These are phyloP conservation scores for Triticum aestivum DNA, from an alignment of 176 grass and related monocot species.

Conservation along the genomic window DNA sequence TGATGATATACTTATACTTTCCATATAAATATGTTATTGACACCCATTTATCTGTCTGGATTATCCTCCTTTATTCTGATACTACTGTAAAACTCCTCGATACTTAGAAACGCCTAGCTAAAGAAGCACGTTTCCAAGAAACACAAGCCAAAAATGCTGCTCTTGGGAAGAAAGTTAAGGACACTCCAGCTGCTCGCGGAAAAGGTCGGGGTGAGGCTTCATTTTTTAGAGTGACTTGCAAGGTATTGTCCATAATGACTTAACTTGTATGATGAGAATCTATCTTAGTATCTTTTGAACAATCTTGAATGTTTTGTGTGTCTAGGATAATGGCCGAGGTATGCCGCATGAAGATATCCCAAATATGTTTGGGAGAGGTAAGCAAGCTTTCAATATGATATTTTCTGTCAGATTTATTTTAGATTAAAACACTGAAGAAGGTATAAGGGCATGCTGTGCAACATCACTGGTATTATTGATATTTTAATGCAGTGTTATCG, in stretches of 20 bases:
- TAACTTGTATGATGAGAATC: conserved; percentile 10
- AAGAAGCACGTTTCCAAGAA: conserved; percentile 93
- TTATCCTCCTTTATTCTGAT: conserved; percentile 23
- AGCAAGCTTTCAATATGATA: conserved; percentile 30
- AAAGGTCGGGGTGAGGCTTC: conserved; percentile 85
- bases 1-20: background rate
- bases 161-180: conserved; percentile 87
- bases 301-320: background rate
- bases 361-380: conserved; percentile 98
- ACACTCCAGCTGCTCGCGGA: conserved; percentile 49
- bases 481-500: conserved; percentile 78
- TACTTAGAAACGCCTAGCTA: conserved; percentile 83
- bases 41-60: background rate
- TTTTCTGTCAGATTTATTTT: background rate
- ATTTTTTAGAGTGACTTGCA: conserved; percentile 94
- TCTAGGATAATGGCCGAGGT: conserved; percentile 90
- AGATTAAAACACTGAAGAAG: background rate
- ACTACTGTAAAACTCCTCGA: conserved; percentile 3
- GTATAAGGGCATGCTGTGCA: background rate
- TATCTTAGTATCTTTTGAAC: background rate
- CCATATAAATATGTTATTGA: background rate
- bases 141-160: conserved; percentile 77
- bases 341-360: conserved; percentile 99
- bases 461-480: conserved; percentile 28
- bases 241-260: conserved; percentile 53